Evolutionary conservation across 2,329 filamentous ascomycete genomes (phyloP).

Genomic region (Amauroascus verrucosus): DNA sequence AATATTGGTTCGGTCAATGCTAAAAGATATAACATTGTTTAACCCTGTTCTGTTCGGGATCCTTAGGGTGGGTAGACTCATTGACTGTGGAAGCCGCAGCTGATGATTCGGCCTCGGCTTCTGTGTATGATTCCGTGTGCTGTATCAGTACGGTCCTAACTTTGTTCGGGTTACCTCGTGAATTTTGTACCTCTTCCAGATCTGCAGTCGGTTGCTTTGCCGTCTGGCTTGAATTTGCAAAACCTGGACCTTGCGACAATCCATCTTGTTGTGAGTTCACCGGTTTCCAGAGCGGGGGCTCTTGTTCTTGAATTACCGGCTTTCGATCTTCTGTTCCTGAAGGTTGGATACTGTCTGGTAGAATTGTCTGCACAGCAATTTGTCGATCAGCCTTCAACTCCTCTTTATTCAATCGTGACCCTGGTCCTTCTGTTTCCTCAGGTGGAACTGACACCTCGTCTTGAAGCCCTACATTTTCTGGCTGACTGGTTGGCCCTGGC

Average conservation of each 20-base stretch:
- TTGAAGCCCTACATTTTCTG: not conserved
- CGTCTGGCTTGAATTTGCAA: not conserved
- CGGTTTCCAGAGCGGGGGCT: not conserved
- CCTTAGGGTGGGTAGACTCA: not conserved
- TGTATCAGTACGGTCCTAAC: not conserved
- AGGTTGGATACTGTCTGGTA: not conserved
- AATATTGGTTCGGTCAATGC: not conserved
- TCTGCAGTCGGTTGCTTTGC: not conserved
- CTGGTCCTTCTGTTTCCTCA: not conserved
- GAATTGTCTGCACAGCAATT: not conserved
- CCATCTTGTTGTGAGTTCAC: too few relatives aligned
- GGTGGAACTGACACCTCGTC: not conserved
- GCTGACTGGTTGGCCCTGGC: too few relatives aligned
- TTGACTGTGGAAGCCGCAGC: not conserved
- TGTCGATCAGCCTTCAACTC: not conserved
- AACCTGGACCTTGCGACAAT: too few relatives aligned
- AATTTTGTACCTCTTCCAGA: not conserved
- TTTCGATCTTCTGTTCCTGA: not conserved
- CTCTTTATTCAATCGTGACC: not conserved
- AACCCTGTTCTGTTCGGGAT: not conserved
- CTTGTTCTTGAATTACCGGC: not conserved
- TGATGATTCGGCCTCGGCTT: not conserved
- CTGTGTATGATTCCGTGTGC: not conserved
- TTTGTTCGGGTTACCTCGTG: not conserved
- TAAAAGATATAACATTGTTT: not conserved